phyloP scores from a whole-genome alignment of 2,329 filamentous ascomycete genomes.

The Hirsutella thompsonii region DNA sequence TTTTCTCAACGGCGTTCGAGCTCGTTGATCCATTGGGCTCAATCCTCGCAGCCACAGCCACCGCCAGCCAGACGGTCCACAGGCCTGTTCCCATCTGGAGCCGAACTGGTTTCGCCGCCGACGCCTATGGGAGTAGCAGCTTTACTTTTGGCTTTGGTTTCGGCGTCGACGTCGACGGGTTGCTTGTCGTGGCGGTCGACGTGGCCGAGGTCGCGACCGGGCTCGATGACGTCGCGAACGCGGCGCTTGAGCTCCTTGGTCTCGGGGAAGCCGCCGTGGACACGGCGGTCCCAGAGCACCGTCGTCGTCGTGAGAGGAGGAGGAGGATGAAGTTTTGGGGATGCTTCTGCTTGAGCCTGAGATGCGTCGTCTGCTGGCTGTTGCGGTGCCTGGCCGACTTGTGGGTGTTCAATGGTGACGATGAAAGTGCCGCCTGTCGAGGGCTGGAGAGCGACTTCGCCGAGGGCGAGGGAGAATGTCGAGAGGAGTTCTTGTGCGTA shows the following conservation, averaged over 20 bases:
- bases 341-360: too few species aligned
- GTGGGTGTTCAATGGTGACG: slow-evolving; percentile 47
- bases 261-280: slow-evolving; percentile 83
- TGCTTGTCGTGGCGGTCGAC: slow-evolving; percentile 48
- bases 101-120: too few species aligned
- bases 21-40: slow-evolving; percentile 4
- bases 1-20: too few species aligned
- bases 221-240: slow-evolving; percentile 72
- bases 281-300: slow-evolving; percentile 73
- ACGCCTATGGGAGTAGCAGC: too few species aligned
- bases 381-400: too few species aligned
- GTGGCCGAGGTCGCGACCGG: slow-evolving; percentile 67
- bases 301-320: not conserved
- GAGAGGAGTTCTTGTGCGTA: slow-evolving; percentile 92
- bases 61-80: not conserved
- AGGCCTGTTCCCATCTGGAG: slow-evolving; percentile 1
- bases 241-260: slow-evolving; percentile 82
- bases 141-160: too few species aligned
- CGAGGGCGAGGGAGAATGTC: slow-evolving; percentile 73
- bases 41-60: slow-evolving; percentile 13
- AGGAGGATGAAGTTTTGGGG: too few species aligned
- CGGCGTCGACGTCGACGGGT: too few species aligned
- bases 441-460: slow-evolving; percentile 79
- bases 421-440: slow-evolving; percentile 74
- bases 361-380: not conserved